Evolutionary conservation across 2,329 filamentous ascomycete species (phyloP).

Genomic region (Diaporthe velutina): DNA sequence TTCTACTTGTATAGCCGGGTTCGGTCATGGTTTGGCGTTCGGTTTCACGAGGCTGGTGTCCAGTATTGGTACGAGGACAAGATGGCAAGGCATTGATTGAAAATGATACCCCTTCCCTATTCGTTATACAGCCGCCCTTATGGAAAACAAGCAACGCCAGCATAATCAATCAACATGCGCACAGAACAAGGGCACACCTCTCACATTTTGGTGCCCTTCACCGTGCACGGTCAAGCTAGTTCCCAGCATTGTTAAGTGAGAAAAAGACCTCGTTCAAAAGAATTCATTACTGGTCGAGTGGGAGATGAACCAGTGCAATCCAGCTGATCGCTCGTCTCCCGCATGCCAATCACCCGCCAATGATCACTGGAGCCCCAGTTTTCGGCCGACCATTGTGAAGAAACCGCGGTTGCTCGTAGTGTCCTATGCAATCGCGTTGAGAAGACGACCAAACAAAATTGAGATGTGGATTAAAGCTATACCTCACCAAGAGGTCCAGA

Average conservation of each 20-base stretch:
- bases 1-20: neutral
- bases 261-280: neutral
- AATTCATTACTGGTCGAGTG: neutral
- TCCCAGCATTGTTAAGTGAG: neutral
- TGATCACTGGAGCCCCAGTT: conserved; percentile 31
- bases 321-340: neutral
- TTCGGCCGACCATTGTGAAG: conserved; percentile 35
- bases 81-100: conserved; percentile 6
- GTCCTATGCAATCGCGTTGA: conserved; percentile 33
- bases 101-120: conserved; percentile 15
- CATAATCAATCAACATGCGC: neutral
- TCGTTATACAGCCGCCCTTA: conserved; percentile 7
- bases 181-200: neutral
- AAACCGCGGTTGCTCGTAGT: conserved; percentile 30
- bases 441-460: conserved; percentile 8
- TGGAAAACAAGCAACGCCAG: neutral
- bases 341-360: neutral
- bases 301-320: neutral
- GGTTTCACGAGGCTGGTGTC: neutral
- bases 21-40: conserved; percentile 14
- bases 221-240: neutral
- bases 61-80: neutral
- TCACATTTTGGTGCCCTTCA: conserved; percentile 1
- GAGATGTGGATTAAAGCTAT: conserved; percentile 25
- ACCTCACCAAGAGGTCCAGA: conserved; percentile 33